Conservation (phyloP, 352 stramenopile genomes). For the Phytophthora idaei region DNA sequence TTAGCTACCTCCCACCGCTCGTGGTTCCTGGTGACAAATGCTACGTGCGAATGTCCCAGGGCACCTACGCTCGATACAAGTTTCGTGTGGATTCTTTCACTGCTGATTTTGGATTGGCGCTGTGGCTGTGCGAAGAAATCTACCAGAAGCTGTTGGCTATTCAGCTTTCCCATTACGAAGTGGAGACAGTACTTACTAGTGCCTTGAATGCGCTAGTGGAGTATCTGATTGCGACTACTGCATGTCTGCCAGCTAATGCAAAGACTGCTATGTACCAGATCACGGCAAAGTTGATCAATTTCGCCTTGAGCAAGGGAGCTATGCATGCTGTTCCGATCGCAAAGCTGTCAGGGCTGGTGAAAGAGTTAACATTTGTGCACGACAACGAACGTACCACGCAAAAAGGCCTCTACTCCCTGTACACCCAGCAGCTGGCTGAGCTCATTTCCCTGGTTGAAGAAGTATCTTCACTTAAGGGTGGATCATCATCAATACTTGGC, state of each 20-base stretch:
- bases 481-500: constrained; percentile 48
- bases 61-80: constrained; percentile 78
- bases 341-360: constrained; percentile 57
- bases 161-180: constrained; percentile 60
- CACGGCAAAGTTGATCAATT: constrained; percentile 69
- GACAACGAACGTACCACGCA: constrained; percentile 70
- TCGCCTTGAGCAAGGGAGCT: constrained; percentile 57
- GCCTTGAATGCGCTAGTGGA: constrained; percentile 54
- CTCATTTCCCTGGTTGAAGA: constrained; percentile 69
- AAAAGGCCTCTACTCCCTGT: constrained; percentile 67
- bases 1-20: constrained; percentile 70
- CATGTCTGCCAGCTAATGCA: constrained; percentile 44
- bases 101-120: constrained; percentile 68
- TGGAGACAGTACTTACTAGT: constrained; percentile 65
- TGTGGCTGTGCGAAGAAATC: constrained; percentile 75
- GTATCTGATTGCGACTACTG: constrained; percentile 45
- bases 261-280: constrained; percentile 63
- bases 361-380: constrained; percentile 63
- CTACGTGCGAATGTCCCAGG: constrained; percentile 68
- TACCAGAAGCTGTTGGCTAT: constrained; percentile 62
- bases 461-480: constrained; percentile 56
- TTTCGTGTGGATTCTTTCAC: constrained; percentile 77
- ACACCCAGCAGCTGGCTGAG: constrained; percentile 70
- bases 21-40: constrained; percentile 65
- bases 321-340: constrained; percentile 61